Evolutionary conservation across 1,139 yeast genomes (phyloP).

Genomic region (Yamadazyma diospyri): DNA sequence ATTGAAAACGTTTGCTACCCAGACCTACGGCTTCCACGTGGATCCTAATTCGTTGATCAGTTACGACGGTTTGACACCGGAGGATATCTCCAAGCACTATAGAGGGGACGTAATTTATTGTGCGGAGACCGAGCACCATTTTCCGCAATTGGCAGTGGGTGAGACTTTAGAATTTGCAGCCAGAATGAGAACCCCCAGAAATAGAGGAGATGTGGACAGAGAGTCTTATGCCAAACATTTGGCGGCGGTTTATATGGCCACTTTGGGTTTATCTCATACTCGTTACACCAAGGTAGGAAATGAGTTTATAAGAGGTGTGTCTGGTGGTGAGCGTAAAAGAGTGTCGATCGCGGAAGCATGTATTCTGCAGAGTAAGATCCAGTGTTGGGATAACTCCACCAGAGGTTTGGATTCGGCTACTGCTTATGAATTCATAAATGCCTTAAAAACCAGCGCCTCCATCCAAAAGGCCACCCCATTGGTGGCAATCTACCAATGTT

Average conservation of each 20-base stretch:
- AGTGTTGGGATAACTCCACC: conserved; percentile 74
- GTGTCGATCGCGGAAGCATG: conserved; percentile 43
- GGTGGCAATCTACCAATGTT: conserved; percentile 62
- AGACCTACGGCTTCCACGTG: conserved; percentile 67
- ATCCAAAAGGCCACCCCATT: conserved; percentile 52
- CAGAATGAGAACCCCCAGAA: conserved; percentile 36
- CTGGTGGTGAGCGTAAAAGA: conserved; percentile 44
- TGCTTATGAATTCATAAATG: conserved; percentile 60
- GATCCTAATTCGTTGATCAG: conserved; percentile 42
- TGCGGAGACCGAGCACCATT: conserved; percentile 51
- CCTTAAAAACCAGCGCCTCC: conserved; percentile 57
- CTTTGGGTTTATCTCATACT: conserved; percentile 33
- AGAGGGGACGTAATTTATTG: conserved; percentile 47
- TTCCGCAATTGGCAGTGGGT: conserved; percentile 49
- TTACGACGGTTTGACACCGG: conserved; percentile 28
- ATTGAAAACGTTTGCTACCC: conserved; percentile 62
- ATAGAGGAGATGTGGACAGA: conserved; percentile 35
- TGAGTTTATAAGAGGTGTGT: conserved; percentile 34
- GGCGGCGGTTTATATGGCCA: conserved; percentile 41
- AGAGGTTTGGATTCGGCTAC: conserved; percentile 72
- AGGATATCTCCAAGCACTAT: conserved; percentile 24
- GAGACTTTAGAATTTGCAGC: conserved; percentile 47
- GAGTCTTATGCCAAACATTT: conserved; percentile 37
- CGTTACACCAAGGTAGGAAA: conserved; percentile 33
- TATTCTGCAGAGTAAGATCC: conserved; percentile 37